phyloP scores from a whole-genome alignment of 2,329 filamentous ascomycete genomes.

The Fusarium algeriense region DNA sequence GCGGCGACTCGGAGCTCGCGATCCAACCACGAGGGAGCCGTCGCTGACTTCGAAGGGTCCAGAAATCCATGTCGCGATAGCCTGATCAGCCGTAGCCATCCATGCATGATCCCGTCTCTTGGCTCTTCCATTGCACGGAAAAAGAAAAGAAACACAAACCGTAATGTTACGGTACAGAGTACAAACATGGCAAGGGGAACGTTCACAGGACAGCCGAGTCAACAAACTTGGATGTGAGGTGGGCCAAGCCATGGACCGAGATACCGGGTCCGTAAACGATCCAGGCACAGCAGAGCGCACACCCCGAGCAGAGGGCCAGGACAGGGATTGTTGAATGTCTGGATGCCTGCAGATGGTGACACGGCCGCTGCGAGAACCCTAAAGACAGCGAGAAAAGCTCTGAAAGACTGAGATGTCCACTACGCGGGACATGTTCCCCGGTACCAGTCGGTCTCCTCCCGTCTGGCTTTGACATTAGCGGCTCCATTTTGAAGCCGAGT shows the following conservation, averaged over 20 bases:
- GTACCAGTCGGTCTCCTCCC: constrained; percentile 26
- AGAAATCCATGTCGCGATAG: constrained; percentile 27
- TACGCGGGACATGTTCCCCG: constrained; percentile 34
- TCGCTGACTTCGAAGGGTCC: constrained; percentile 15
- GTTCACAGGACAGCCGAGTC: constrained; percentile 3
- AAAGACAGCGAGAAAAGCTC: constrained; percentile 5
- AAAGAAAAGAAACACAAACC: constrained; percentile 11
- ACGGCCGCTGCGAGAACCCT: constrained; percentile 22
- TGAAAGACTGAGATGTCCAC: constrained; percentile 10
- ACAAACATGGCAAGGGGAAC: constrained; percentile 2
- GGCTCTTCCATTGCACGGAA: constrained; percentile 9
- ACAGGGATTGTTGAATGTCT: constrained; percentile 14
- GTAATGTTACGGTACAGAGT: background rate
- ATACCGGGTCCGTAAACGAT: constrained; percentile 31
- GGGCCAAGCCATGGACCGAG: constrained; percentile 33
- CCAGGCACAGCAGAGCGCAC: constrained; percentile 33
- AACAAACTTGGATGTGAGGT: constrained; percentile 26
- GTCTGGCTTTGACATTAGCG: constrained; percentile 31
- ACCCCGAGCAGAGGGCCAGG: constrained; percentile 30
- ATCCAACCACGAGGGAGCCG: constrained; percentile 33
- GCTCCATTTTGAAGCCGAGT: constrained; percentile 17
- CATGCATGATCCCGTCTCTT: constrained; percentile 30
- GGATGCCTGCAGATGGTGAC: constrained; percentile 31
- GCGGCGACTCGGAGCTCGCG: constrained; percentile 35
- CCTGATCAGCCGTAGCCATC: constrained; percentile 13